Base-by-base conservation (phyloP, 805 yeast genomes). In the Saccharomycopsis schoenii region DNA sequence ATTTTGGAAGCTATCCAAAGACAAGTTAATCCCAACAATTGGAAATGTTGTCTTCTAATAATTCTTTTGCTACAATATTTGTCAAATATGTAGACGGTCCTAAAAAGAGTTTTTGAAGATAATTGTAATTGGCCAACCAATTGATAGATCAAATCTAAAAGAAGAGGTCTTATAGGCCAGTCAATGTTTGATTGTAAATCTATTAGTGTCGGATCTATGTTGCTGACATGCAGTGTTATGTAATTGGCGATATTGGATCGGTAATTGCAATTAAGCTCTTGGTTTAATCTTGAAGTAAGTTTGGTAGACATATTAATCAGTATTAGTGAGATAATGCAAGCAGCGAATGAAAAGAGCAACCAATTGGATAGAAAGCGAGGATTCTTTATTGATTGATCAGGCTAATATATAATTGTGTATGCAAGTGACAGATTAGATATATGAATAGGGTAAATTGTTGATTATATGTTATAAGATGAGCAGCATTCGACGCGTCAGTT, bases 131-230 rank as follows among this genome's bases (percentile, higher is more conserved):
- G 84, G 60, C 84, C 79, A 72, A 84, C 85, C 60, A 83, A 77
- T 55, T 91, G 93, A 72, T 90, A 78, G 47, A 91, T 74, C 68
- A 91, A 92, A 69, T 91, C 96, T 60, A 93, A 83, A 60, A 93
- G 76, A 66, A 85, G 83, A 24, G 85, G 83, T 68, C 98, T 81
- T 82, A 90, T 87, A 60, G 77, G 78, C 84, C 92, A 84, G 58
- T 84, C 82, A 57, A 92, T 78, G 70, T 90, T 96, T 1, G 97
- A 97, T 72, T 92, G 98, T 61, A 85, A 80, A 64, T 85, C 90
- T 65, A 90, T 86, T 81, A 89, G 81, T 70, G 80, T 66, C 64
- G 83, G 70, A 71, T 79, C 73, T 63, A 63, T 57, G 21, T 24
- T 51, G 34, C 42, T 50, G 12, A n/a, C 52, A 55, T 54, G 17